Evolutionary conservation across 2,329 filamentous ascomycete genomes (phyloP).

Genomic region (Pyrenophora tritici-repentis): DNA sequence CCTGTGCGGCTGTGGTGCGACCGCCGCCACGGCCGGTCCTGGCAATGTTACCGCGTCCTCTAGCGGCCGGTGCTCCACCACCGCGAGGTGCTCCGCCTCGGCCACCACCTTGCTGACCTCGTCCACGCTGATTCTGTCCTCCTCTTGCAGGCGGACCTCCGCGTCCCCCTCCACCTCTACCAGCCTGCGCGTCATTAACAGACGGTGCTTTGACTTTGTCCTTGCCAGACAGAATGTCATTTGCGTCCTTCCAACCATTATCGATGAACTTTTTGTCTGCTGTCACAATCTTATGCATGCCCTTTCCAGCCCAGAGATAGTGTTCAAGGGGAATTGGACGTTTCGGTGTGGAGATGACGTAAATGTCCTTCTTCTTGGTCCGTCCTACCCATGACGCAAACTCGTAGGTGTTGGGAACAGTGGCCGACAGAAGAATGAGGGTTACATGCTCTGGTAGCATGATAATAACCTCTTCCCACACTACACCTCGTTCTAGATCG

Average conservation of each 20-base stretch:
- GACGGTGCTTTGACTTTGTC: constrained; percentile 71
- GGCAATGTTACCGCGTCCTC: constrained; percentile 82
- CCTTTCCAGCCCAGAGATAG: constrained; percentile 92
- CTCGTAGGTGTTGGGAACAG: constrained; percentile 95
- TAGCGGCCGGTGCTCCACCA: constrained; percentile 59
- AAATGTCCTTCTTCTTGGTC: constrained; percentile 98
- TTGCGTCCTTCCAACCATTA: constrained; percentile 92
- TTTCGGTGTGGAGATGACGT: constrained; percentile 97
- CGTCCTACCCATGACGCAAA: constrained; percentile 98
- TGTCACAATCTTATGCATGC: constrained; percentile 92
- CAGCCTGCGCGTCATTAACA: constrained; percentile 55
- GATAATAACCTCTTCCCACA: constrained; percentile 99
- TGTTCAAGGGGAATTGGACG: constrained; percentile 93
- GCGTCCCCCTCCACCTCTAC: constrained; percentile 56
- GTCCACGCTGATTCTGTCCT: constrained; percentile 59
- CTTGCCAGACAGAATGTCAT: constrained; percentile 77
- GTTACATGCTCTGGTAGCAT: constrained; percentile 98
- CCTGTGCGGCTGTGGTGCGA: constrained; percentile 86
- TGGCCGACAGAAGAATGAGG: constrained; percentile 91
- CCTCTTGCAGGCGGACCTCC: constrained; percentile 53
- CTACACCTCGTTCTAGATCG: constrained; percentile 90
- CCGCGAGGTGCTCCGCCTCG: constrained; percentile 57
- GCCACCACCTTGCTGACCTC: constrained; percentile 50
- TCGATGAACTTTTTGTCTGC: constrained; percentile 90
- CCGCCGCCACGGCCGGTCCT: constrained; percentile 83